Conservation (phyloP, 1,284 basidiomycete genomes). For the Rhodotorula sp. region DNA sequence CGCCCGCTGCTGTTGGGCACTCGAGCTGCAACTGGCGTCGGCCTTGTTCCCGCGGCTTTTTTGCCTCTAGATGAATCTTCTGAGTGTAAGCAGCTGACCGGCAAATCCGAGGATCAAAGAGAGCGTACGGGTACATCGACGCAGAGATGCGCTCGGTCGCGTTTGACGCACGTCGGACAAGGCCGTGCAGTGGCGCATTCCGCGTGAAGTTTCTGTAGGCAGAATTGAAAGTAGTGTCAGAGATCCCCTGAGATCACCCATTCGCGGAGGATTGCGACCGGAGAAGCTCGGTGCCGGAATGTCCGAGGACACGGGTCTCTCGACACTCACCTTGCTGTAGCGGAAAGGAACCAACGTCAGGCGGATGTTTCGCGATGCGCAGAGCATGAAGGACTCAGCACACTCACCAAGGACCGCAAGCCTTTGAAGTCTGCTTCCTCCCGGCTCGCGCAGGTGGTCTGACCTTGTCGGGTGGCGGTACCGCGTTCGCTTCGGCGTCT, state of each 20-base stretch:
- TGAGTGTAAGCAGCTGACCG: too few species aligned
- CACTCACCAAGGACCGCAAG: conserved; percentile 21
- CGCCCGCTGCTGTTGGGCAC: too few species aligned
- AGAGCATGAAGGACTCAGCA: neutral
- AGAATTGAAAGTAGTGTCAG: neutral
- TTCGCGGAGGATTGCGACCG: neutral
- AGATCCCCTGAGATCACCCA: neutral
- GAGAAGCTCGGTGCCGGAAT: neutral
- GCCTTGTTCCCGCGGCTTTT: too few species aligned
- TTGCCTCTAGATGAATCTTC: too few species aligned
- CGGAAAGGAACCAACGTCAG: neutral
- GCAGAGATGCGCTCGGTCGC: conserved; percentile 7
- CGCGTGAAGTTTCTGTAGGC: conserved; percentile 14
- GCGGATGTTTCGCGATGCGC: neutral
- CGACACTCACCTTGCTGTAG: conserved; percentile 2
- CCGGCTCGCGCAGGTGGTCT: neutral
- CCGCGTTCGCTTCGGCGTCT: neutral
- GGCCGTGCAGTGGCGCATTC: conserved; percentile 7
- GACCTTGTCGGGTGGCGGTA: neutral
- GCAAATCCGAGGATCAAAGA: neutral
- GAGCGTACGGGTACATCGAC: conserved; percentile 10
- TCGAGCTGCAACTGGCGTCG: too few species aligned
- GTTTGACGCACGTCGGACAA: conserved; percentile 6
- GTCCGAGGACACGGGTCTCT: neutral
- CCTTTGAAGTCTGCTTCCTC: conserved; percentile 4